Base-by-base conservation (phyloP, 768 basidiomycete species). In the Lepiota venenata region DNA sequence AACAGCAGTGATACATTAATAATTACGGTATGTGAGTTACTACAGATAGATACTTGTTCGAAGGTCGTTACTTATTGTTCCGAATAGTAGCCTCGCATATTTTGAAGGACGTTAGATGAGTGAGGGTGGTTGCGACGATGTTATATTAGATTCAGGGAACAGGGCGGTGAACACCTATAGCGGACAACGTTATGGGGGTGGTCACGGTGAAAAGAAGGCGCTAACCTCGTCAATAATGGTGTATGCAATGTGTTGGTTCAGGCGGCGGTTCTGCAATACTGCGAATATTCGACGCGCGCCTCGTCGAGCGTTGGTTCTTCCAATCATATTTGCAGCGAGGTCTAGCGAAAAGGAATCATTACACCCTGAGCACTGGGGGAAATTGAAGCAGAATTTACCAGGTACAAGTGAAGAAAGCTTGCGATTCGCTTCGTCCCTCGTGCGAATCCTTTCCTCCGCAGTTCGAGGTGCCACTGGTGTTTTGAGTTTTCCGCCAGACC, bases 291-390 rank as follows among this genome's bases (percentile, higher is more conserved):
- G 80, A 38, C 93, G 80, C 8, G 96, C 94, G 14, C 95, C 97
- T 40, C 94, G 80, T 11, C 94, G 83, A 15, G 96, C 94, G 65
- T 99, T 98, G 2, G 91, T 87, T 27, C 94, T 81, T n/a, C 97
- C 97, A 60, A 98, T 98, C 88, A 98, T 93, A 62, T 97, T 98
- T 6, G 96, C 93, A 29, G 92, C 94, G 49, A 98, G 71, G 64
- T 98, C 96, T 97, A 60, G 8, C 38, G 18, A 3, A 47, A 53
- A 20, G 47, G 43, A 45, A 32, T 9, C 41, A 47, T 57, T 29
- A 41, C 32, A 12, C 18, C 38, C 37, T 11, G 56, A 47, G 37
- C 9, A 16, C 5, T 3, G 10, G 27, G 18, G 25, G 39, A 46
- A 12, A 35, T 11, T 32, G 15, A 37, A 22, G 44, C 38, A 14